phyloP scores from a whole-genome alignment of 2,329 filamentous ascomycete species.

The Leptographium lundbergii region DNA sequence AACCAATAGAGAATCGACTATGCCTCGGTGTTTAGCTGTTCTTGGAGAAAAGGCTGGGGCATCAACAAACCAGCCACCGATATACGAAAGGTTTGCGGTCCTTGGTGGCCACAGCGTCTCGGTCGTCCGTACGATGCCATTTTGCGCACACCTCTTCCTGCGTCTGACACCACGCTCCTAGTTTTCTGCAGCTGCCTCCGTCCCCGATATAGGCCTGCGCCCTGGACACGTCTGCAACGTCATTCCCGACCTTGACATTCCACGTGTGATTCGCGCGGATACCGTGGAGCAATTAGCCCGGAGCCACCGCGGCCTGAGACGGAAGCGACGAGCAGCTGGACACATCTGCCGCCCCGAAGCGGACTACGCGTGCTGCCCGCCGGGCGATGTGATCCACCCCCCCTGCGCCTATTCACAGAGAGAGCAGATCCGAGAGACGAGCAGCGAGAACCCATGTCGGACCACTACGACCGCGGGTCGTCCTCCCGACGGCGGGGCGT shows the following conservation, averaged over 20 bases:
- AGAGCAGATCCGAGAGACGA: background rate
- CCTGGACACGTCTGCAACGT: background rate
- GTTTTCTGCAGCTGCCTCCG: background rate
- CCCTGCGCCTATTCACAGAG: background rate
- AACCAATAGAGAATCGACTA: background rate
- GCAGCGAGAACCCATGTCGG: slow-evolving; percentile 34
- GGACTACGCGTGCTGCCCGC: background rate
- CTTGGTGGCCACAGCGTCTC: background rate
- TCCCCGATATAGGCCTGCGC: background rate
- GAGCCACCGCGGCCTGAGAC: background rate
- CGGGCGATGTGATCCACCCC: background rate
- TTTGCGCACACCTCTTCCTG: background rate
- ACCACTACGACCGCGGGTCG: slow-evolving; percentile 42
- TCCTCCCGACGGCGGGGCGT: slow-evolving; percentile 49
- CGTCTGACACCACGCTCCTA: background rate
- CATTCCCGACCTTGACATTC: background rate
- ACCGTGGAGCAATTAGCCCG: no score
- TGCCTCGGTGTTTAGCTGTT: background rate
- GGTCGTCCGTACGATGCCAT: background rate
- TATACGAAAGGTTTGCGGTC: background rate
- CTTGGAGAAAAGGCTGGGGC: background rate
- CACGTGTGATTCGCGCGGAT: background rate
- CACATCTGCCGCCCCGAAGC: background rate
- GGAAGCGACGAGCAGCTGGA: background rate
- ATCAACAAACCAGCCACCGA: slow-evolving; percentile 4